These are phyloP conservation scores for Ambrosiella cleistominuta DNA, from an alignment of 2,329 filamentous ascomycete species.

Conservation along the genomic window DNA sequence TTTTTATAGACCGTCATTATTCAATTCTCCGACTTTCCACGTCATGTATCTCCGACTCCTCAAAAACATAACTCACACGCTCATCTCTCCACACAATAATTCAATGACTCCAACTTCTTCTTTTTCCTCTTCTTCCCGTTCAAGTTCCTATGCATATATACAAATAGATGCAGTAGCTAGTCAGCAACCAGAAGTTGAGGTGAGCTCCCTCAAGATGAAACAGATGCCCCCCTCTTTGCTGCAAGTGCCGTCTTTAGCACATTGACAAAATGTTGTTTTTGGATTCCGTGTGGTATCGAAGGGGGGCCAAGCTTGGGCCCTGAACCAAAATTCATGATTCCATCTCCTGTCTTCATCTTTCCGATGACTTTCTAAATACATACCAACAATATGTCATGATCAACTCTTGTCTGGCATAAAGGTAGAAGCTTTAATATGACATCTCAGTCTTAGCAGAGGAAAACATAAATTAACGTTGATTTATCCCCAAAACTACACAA, in stretches of 20 bases:
- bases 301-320: background rate
- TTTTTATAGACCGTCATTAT: background rate
- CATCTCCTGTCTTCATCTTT: background rate
- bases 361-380: background rate
- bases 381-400: background rate
- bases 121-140: too few relatives aligned
- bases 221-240: background rate
- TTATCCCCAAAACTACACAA: too few relatives aligned
- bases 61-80: too few relatives aligned
- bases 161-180: background rate
- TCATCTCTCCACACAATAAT: too few relatives aligned
- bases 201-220: background rate
- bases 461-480: too few relatives aligned
- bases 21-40: background rate
- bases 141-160: too few relatives aligned
- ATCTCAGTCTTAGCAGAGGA: too few relatives aligned
- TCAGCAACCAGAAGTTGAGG: background rate
- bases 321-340: too few relatives aligned
- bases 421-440: too few relatives aligned
- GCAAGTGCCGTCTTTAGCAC: background rate
- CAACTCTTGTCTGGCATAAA: background rate
- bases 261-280: background rate
- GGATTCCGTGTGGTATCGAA: background rate
- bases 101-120: too few relatives aligned
- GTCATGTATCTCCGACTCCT: background rate